Evolutionary conservation across 805 yeast species (phyloP), one percentile per base, ranked within the genome.

Genomic region (Peterozyma xylosa): DNA sequence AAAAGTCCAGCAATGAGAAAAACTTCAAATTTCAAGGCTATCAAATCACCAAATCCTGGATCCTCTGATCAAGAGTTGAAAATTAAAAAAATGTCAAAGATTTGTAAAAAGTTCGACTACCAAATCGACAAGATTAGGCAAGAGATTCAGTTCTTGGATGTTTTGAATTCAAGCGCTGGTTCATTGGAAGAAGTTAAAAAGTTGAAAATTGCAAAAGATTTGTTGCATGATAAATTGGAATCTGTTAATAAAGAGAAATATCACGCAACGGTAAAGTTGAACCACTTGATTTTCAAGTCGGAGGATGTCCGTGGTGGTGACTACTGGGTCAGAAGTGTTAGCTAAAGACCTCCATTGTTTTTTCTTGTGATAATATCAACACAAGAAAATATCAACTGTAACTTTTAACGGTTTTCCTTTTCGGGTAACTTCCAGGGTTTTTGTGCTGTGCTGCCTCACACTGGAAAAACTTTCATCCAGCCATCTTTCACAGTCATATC

Each of bases 251-350:
- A 44, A 36, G 47, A 44, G n/a, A 44, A 41, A 17, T 44, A 44
- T 27, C 38, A 44, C 30, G 35, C 32, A 11, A 44, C 43, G 9
- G 39, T 44, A 7, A 44, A 44, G 27, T 35, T 44, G 14, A 44
- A 44, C 18, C 43, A 44, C 18, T 37, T 44, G 39, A 38, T 44
- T n/a, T 11, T 40, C 37, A 40, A 41, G 9, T 40, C 43, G 2
- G 42, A 41, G 27, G 33, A 18, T 10, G 37, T 44, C n/a, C 35
- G 27, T 21, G 47, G 47, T 10, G 47, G 47, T 33, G 47, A 44
- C 33, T 44, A 44, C 33, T 44, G 47, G 47, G 29, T 33, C 11
- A 44, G 47, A 44, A 37, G 27, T 33, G 47, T 44, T 3, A 40
- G 43, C 16, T 44, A 17, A 35, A n/a, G 9, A 13, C 35, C 35